Evolutionary conservation across 148 eudicot genomes (phyloP).

Genomic region (Cornus suecica): DNA sequence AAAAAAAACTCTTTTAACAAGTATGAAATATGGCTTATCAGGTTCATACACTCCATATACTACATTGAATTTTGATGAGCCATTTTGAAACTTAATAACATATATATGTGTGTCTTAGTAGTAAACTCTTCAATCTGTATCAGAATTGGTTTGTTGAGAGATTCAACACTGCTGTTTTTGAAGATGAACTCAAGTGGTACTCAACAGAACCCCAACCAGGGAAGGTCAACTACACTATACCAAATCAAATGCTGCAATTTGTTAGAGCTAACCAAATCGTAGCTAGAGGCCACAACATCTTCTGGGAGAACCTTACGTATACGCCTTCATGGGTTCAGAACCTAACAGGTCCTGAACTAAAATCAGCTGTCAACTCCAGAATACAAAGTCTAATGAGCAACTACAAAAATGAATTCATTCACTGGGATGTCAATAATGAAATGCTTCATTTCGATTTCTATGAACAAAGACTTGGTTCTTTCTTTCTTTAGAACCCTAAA

Average conservation of each 20-base stretch:
- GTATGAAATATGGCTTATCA: too few relatives aligned
- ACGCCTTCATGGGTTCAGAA: slow-evolving; percentile 65
- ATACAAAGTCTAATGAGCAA: slow-evolving; percentile 56
- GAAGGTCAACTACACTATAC: slow-evolving; percentile 54
- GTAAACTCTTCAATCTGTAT: too few relatives aligned
- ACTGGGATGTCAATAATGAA: slow-evolving; percentile 93
- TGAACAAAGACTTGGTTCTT: too few relatives aligned
- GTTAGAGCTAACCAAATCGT: slow-evolving; percentile 53
- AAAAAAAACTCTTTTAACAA: too few relatives aligned
- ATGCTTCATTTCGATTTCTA: too few relatives aligned
- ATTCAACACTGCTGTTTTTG: slow-evolving; percentile 87
- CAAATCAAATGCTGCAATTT: slow-evolving; percentile 75
- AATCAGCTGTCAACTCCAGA: slow-evolving; percentile 45
- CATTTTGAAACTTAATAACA: too few relatives aligned
- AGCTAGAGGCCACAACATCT: slow-evolving; percentile 82
- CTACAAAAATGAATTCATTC: slow-evolving; percentile 68
- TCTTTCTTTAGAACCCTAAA: too few relatives aligned
- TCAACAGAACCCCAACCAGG: slow-evolving; percentile 68
- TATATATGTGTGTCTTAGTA: too few relatives aligned
- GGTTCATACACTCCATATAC: too few relatives aligned
- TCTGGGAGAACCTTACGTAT: slow-evolving; percentile 76
- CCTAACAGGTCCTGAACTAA: slow-evolving; percentile 42
- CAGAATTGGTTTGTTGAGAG: slow-evolving; percentile 60
- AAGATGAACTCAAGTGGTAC: slow-evolving; percentile 94
- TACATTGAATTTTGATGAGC: too few relatives aligned